Percentiles rank a stretch among this genome's conserved stretches.
Conservation (phyloP, 1,284 basidiomycete genomes). For the Neotropicomus parvogracilis region DNA sequence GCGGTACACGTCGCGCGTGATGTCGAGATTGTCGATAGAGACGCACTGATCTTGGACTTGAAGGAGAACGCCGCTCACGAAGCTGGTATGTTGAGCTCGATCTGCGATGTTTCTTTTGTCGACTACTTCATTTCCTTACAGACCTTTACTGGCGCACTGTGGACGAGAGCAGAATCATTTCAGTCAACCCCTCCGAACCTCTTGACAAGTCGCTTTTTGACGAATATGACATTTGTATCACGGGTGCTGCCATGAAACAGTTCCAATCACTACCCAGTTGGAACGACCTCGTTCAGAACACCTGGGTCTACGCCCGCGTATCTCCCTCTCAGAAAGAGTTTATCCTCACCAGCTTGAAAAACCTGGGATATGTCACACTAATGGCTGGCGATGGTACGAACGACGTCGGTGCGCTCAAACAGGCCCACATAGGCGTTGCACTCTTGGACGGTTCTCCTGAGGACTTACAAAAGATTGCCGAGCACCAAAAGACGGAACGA, state of each 20-base stretch:
- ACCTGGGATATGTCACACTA: constrained; percentile 83
- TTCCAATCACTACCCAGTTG: constrained; percentile 64
- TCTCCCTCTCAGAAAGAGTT: constrained; percentile 94
- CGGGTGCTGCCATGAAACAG: constrained; percentile 86
- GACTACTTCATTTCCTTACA: constrained; percentile 25
- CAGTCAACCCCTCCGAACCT: constrained; percentile 74
- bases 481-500: constrained; percentile 83
- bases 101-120: not conserved
- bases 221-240: constrained; percentile 91
- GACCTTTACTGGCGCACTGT: constrained; percentile 92
- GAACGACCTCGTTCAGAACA: constrained; percentile 81
- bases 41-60: constrained; percentile 86
- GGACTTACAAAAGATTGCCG: constrained; percentile 89
- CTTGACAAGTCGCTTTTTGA: constrained; percentile 76
- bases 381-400: constrained; percentile 99
- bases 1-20: constrained; percentile 91
- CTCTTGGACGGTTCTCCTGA: constrained; percentile 88
- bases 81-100: constrained; percentile 45
- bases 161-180: constrained; percentile 83
- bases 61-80: constrained; percentile 75
- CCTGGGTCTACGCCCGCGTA: constrained; percentile 96
- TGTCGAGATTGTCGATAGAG: constrained; percentile 93
- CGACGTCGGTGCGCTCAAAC: constrained; percentile 94
- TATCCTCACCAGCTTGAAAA: constrained; percentile 85
- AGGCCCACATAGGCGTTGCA: constrained; percentile 93